A percentile compares a stretch with the other conserved stretches of the same genome.
phyloP scores from a whole-genome alignment of 2,329 filamentous ascomycete genomes.

The Falciphora oryzae region DNA sequence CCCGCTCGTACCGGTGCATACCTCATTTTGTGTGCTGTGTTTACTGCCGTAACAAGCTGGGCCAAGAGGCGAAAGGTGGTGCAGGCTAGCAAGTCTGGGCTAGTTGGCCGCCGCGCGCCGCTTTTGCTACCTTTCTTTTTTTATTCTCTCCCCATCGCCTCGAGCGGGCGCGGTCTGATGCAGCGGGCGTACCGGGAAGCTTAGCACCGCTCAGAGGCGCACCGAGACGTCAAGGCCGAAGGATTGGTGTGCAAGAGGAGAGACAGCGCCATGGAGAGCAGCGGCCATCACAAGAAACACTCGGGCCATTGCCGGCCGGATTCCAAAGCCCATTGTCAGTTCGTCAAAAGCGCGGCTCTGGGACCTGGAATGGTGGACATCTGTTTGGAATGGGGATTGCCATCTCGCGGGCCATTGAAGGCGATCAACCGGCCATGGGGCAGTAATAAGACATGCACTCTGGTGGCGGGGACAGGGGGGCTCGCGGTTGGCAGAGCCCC shows the following conservation, averaged over 20 bases:
- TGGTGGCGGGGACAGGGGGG: no score
- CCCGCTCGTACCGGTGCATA: not conserved
- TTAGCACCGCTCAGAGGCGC: not conserved
- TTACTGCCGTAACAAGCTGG: not conserved
- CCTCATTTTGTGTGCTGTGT: not conserved
- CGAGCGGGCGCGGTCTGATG: not conserved
- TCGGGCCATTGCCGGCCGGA: not conserved
- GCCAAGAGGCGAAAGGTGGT: not conserved
- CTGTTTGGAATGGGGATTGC: not conserved
- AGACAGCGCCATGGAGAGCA: not conserved
- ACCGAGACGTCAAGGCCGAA: not conserved
- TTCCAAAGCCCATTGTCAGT: not conserved
- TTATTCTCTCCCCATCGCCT: not conserved
- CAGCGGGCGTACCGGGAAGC: not conserved
- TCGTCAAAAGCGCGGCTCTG: not conserved
- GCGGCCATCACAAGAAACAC: not conserved
- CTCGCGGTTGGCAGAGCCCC: not conserved
- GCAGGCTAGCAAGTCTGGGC: not conserved
- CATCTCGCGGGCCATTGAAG: not conserved
- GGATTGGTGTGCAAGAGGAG: not conserved
- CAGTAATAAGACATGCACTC: not conserved
- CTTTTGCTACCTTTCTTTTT: not conserved
- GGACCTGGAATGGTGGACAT: constrained; percentile 3
- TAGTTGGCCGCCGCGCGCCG: not conserved
- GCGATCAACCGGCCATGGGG: not conserved